phyloP scores from a whole-genome alignment of 495 filamentous ascomycete species.

The Penicillium alfredii region DNA sequence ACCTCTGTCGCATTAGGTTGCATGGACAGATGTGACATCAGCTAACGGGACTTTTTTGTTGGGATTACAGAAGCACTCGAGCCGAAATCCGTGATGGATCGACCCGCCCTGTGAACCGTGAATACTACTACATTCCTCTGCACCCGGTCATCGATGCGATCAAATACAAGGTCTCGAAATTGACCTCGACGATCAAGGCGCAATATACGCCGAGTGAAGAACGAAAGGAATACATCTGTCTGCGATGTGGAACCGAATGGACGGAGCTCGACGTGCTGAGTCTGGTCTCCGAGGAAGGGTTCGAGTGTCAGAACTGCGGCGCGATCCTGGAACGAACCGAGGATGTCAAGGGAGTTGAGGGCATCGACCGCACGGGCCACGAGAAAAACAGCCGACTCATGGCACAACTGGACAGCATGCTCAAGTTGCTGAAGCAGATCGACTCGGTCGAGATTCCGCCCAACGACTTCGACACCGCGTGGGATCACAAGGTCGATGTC shows the following conservation, averaged over 20 bases:
- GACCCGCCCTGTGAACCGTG: conserved; percentile 72
- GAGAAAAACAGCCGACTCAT: conserved; percentile 84
- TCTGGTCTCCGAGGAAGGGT: conserved; percentile 54
- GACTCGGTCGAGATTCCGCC: conserved; percentile 77
- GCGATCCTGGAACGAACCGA: conserved; percentile 57
- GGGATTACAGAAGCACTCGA: conserved; percentile 63
- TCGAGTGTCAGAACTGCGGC: conserved; percentile 80
- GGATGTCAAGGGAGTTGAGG: conserved; percentile 56
- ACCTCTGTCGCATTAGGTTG: no score
- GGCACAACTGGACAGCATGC: conserved; percentile 77
- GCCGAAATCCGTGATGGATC: conserved; percentile 74
- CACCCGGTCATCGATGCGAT: conserved; percentile 92
- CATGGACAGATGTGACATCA: no score
- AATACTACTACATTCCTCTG: conserved; percentile 96
- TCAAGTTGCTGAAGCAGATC: conserved; percentile 78
- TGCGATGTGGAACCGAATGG: conserved; percentile 72
- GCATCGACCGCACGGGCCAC: conserved; percentile 58
- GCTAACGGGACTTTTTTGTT: no score
- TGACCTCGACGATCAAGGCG: conserved; percentile 78
- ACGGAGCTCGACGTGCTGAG: conserved; percentile 84
- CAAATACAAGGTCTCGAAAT: conserved; percentile 83
- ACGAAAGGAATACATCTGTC: conserved; percentile 83
- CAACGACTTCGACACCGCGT: conserved; percentile 78
- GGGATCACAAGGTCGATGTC: conserved; percentile 46
- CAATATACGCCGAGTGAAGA: conserved; percentile 74